These are phyloP conservation scores for Glutinoglossum americanum DNA, from an alignment of 495 filamentous ascomycete genomes.

Conservation along the genomic window DNA sequence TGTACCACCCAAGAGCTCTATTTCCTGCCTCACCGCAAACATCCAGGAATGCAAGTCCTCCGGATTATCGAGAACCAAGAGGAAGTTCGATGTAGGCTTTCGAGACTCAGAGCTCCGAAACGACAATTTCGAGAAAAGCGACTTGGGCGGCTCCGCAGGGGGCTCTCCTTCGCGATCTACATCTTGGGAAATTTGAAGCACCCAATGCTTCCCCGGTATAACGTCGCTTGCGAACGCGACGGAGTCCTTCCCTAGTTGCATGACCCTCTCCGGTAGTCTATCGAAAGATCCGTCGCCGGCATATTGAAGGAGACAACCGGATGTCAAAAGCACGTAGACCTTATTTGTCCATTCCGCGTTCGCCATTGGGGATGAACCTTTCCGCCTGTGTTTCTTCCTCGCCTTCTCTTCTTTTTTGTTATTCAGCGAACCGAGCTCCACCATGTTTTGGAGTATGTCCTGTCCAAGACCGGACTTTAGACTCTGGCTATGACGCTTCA, in stretches of 20 bases:
- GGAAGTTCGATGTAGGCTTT: conserved; percentile 40
- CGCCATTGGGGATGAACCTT: conserved; percentile 34
- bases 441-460: conserved; percentile 13
- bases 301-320: conserved; percentile 79
- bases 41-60: conserved; percentile 81
- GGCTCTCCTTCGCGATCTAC: conserved; percentile 28
- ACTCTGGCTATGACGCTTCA: conserved; percentile 35
- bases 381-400: conserved; percentile 26
- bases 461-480: conserved; percentile 23
- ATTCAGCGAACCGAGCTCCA: conserved; percentile 10
- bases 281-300: conserved; percentile 59
- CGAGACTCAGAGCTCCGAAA: conserved; percentile 34
- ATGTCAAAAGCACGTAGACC: conserved; percentile 57
- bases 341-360: conserved; percentile 66
- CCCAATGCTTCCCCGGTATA: conserved; percentile 82
- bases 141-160: conserved; percentile 19
- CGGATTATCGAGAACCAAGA: conserved; percentile 62
- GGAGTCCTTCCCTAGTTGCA: conserved; percentile 64
- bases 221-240: conserved; percentile 86
- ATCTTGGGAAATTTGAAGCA: conserved; percentile 64
- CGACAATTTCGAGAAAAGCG: conserved; percentile 49
- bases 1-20: conserved; percentile 20
- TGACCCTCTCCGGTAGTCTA: conserved; percentile 65
- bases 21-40: conserved; percentile 22
- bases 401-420: conserved; percentile 15